Base-by-base conservation (phyloP, 345 rosid genomes). In the Stellera chamaejasme region DNA sequence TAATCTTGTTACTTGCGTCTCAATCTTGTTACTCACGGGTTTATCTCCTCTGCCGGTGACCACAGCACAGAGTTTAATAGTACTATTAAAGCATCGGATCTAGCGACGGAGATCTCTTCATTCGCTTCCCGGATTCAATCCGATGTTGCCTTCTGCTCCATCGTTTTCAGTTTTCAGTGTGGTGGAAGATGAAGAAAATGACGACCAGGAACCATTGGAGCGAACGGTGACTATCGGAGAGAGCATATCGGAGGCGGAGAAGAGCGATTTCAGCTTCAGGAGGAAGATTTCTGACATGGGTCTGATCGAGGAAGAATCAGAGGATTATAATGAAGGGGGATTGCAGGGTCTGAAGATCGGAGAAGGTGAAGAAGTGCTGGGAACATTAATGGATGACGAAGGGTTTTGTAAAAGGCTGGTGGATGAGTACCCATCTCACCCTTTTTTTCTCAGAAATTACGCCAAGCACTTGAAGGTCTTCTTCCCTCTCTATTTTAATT, bases 381-480 rank as follows among this genome's bases (percentile, higher is more conserved):
- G 55, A 70, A 80, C 41, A 78, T 74, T 68, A 64, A 55, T 58
- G 54, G 82, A 69, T 64, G 62, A 15, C 47, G 86, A 76, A 60
- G 82, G 71, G 23, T 81, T 73, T 48, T 82, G 74, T 55, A 75
- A 73, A 70, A 73, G 48, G 54, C 80, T 78, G 87, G 65, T 90
- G 32, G 78, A 83, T 62, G 84, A 83, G 61, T 81, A 75, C 63
- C 93, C 97, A 13, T 67, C 71, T 50, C 82, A 90, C 64, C 91
- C 96, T 71, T 45, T 82, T 72, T 71, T 84, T 55, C 85, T 87
- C 51, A 70, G 75, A 42, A 78, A 74, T 69, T 90, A 87, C 74
- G 96, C 87, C 27, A 81, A 71, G 61, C 69, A 84, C 70, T 78
- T 90, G 65, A 85, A 82, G 91, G 97, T 48, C 48, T 48, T 14